A percentile compares a stretch with the other conserved stretches of the same genome.
These are phyloP conservation scores for Cordyceps cicadae DNA, from an alignment of 2,329 filamentous ascomycete species.

Conservation along the genomic window DNA sequence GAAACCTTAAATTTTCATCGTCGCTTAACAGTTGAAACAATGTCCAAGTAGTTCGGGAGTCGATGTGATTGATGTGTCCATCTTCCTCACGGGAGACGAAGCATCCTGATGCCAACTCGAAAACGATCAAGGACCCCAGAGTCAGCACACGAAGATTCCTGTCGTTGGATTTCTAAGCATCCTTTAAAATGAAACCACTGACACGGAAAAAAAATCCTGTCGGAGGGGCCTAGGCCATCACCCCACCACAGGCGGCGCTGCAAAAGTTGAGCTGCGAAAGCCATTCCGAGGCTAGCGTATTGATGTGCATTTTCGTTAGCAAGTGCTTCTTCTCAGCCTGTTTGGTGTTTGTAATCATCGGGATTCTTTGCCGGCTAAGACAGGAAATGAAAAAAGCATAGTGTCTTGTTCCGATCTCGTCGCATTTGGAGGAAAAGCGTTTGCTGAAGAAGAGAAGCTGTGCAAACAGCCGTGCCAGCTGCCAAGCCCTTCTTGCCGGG, in stretches of 20 bases:
- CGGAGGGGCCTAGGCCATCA: background rate
- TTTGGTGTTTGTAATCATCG: background rate
- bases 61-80: background rate
- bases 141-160: background rate
- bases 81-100: background rate
- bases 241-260: background rate
- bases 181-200: conserved; percentile 1
- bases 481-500: background rate
- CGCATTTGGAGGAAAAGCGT: background rate
- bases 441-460: background rate
- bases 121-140: background rate
- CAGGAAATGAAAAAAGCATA: background rate
- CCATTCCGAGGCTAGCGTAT: background rate
- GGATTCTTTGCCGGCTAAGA: background rate
- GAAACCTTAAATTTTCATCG: background rate
- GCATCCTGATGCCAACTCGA: background rate
- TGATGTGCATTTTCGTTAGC: background rate
- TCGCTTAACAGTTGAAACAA: background rate
- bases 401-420: background rate
- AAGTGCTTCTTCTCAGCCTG: background rate
- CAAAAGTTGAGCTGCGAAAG: conserved; percentile 3
- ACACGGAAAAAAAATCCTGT: background rate
- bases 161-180: conserved; percentile 13
- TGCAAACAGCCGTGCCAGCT: background rate
- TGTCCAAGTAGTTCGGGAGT: background rate